These are phyloP conservation scores for Candida dubliniensis DNA, from an alignment of 1,139 yeast species.

Conservation along the genomic window DNA sequence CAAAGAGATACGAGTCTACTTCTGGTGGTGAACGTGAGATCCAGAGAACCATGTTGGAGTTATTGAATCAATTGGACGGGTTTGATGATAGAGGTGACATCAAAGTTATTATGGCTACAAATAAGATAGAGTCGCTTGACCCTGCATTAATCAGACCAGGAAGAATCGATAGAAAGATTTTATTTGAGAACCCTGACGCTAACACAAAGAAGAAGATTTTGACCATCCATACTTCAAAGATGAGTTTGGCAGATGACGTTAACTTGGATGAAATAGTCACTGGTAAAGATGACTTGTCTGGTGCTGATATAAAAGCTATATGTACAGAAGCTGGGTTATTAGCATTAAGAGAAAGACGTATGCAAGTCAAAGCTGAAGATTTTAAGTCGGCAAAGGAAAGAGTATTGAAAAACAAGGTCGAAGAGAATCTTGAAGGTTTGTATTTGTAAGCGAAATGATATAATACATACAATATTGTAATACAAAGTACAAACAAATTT, in stretches of 20 bases:
- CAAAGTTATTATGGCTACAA: conserved; percentile 98
- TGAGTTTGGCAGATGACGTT: conserved; percentile 87
- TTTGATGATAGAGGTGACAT: conserved; percentile 98
- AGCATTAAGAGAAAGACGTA: conserved; percentile 95
- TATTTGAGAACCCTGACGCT: conserved; percentile 95
- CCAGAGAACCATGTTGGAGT: conserved; percentile 97
- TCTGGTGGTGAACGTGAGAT: conserved; percentile 98
- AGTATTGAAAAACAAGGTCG: conserved; percentile 95
- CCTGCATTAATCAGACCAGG: conserved; percentile 99
- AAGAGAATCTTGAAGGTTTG: conserved; percentile 93
- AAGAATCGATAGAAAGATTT: conserved; percentile 94
- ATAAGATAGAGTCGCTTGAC: conserved; percentile 90
- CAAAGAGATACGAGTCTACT: conserved; percentile 92
- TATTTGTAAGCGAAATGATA: conserved; percentile 52
- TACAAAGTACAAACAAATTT: too few relatives aligned
- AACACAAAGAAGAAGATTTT: conserved; percentile 91
- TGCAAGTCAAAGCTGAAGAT: conserved; percentile 96
- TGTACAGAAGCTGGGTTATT: conserved; percentile 97
- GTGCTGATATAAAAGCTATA: conserved; percentile 98
- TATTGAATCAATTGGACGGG: conserved; percentile 95
- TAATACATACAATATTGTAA: not conserved
- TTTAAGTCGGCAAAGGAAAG: conserved; percentile 95
- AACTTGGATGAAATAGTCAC: conserved; percentile 87
- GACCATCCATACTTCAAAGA: conserved; percentile 89
- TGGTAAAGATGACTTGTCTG: conserved; percentile 91